These are phyloP conservation scores for Diplodia seriata DNA, from an alignment of 2,329 filamentous ascomycete species.

Conservation along the genomic window DNA sequence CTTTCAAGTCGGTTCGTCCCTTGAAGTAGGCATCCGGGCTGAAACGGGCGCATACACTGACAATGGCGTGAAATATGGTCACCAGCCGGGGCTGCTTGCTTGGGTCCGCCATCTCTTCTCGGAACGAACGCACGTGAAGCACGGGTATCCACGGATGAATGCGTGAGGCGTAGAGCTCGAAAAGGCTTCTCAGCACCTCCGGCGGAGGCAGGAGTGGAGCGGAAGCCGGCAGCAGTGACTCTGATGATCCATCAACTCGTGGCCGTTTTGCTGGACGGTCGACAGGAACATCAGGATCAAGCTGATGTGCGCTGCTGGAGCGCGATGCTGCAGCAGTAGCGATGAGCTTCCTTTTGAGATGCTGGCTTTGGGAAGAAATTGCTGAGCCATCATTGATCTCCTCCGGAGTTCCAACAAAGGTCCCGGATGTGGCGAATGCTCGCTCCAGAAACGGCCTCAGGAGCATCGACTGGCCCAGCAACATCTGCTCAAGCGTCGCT, in stretches of 20 bases:
- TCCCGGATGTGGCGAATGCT: slow-evolving; percentile 31
- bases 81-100: slow-evolving; percentile 34
- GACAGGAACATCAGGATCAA: not conserved
- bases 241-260: not conserved
- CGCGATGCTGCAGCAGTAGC: not conserved
- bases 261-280: not conserved
- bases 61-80: slow-evolving; percentile 41
- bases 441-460: slow-evolving; percentile 37
- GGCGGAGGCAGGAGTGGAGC: slow-evolving; percentile 34
- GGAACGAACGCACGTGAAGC: slow-evolving; percentile 43
- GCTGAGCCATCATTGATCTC: slow-evolving; percentile 21
- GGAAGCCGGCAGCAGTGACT: slow-evolving; percentile 13
- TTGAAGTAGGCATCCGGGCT: slow-evolving; percentile 33
- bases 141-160: slow-evolving; percentile 48
- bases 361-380: slow-evolving; percentile 37
- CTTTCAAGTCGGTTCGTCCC: slow-evolving; percentile 10
- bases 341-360: slow-evolving; percentile 33
- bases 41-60: slow-evolving; percentile 38
- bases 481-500: slow-evolving; percentile 37
- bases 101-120: slow-evolving; percentile 37
- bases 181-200: slow-evolving; percentile 39
- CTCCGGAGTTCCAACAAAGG: slow-evolving; percentile 7
- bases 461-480: slow-evolving; percentile 35
- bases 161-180: slow-evolving; percentile 43
- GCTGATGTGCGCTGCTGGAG: too few species aligned